Evolutionary conservation across 345 rosid genomes (phyloP), one percentile per base, ranked within the genome.

Genomic region (Arabidopsis suecica): DNA sequence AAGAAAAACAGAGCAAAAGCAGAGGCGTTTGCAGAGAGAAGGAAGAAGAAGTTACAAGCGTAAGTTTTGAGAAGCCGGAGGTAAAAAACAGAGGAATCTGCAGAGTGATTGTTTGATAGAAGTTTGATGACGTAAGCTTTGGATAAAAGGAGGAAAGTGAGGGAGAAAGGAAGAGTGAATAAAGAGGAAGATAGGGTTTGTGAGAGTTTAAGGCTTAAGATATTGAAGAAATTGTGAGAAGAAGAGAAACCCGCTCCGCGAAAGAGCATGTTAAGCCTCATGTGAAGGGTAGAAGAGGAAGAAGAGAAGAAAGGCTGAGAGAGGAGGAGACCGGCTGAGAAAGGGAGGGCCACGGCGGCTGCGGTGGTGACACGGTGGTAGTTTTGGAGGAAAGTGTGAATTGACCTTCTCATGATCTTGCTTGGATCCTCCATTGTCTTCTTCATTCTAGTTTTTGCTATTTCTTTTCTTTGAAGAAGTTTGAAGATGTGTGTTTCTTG

Each of bases 1-100:
- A 95, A 49, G 79, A 88, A 81, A 3, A 90, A 48, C 77, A 95
- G 42, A 40, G 82, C 85, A 54, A 95, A 88, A 23, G 88, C 87
- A 6, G 93, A 87, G 5, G 97, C 88, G 57, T 89, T 95, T 11
- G 96, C 94, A 0, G 91, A 89, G 74, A 91, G 32, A 72, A 92
- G 80, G 49, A 88, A 63, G 71, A 88, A 63, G 1, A 82, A 77
- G 69, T 87, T 89, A 38, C 86, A 86, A 16, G 86, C 2, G 45
- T 74, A 81, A 20, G 97, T 81, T 14, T 40, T 16, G 7, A 95
- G 75, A 34, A 95, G 85, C 28, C 85, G 91, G 5, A 69, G n/a
- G 77, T 89, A 81, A 12, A 6, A 61, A 75, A 85, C 65, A 79
- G 73, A 72, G 83, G 81, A 3, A 69, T 0, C 36, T 75, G 3